These are phyloP conservation scores for Acanthamoeba royreba DNA, from an alignment of 208 protist species.

Conservation along the genomic window DNA sequence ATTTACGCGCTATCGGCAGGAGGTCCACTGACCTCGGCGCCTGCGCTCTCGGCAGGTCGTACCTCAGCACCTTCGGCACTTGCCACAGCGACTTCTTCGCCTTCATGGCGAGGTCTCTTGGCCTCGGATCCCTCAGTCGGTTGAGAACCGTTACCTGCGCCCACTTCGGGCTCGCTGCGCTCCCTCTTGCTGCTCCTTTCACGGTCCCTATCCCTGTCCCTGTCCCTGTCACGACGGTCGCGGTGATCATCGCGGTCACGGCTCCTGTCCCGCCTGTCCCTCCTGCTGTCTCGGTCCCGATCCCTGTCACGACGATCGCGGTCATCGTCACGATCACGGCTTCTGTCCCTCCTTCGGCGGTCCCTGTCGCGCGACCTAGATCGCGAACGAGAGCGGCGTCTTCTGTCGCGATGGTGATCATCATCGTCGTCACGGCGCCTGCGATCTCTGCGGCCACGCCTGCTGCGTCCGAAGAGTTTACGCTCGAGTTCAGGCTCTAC, in stretches of 20 bases:
- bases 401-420: neutral
- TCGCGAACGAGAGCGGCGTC: neutral
- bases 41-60: too few relatives aligned
- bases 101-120: too few relatives aligned
- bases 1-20: too few relatives aligned
- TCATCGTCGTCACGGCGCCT: neutral
- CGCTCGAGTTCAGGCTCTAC: neutral
- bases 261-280: neutral
- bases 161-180: too few relatives aligned
- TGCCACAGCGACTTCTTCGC: too few relatives aligned
- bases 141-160: too few relatives aligned
- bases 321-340: neutral
- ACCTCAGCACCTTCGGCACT: too few relatives aligned
- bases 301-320: neutral
- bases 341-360: neutral
- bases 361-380: neutral
- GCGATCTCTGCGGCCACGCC: neutral
- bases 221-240: neutral
- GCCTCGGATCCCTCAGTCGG: too few relatives aligned
- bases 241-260: neutral
- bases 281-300: neutral
- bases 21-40: too few relatives aligned
- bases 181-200: slow-evolving; percentile 8
- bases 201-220: neutral
- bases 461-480: neutral